Evolutionary conservation across 768 basidiomycete genomes (phyloP).

Genomic region (Tulasnella calospora): DNA sequence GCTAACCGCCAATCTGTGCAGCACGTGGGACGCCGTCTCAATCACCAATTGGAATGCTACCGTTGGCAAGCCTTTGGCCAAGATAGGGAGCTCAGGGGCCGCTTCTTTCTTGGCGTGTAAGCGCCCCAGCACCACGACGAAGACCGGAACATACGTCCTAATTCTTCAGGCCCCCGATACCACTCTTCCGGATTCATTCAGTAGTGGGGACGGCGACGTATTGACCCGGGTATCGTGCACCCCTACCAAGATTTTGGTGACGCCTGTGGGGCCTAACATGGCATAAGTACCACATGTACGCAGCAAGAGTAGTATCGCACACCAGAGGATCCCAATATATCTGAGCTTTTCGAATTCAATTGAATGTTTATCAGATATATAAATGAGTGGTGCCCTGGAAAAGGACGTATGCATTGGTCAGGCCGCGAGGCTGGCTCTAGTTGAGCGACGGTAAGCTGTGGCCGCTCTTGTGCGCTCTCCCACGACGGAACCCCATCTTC

Average conservation of each 20-base stretch:
- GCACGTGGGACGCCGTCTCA: background rate
- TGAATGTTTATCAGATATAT: no score
- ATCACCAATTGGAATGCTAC: background rate
- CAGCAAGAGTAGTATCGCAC: no score
- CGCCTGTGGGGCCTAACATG: background rate
- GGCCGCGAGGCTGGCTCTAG: no score
- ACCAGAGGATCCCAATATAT: no score
- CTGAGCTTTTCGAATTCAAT: no score
- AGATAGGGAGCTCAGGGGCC: background rate
- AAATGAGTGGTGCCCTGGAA: no score
- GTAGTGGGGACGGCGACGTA: background rate
- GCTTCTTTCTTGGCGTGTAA: background rate
- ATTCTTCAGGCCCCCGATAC: background rate
- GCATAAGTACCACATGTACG: background rate
- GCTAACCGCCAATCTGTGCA: background rate
- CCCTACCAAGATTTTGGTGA: background rate
- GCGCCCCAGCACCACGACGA: background rate
- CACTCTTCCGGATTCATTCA: background rate
- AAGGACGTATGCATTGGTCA: no score
- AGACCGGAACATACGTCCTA: background rate
- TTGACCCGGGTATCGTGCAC: background rate
- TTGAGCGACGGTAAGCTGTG: background rate
- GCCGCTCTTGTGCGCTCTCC: background rate
- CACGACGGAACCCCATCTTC: background rate
- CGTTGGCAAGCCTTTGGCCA: background rate